These are phyloP conservation scores for Brachypodium distachyon DNA, from an alignment of 202 grass and related monocot species.

Conservation along the genomic window DNA sequence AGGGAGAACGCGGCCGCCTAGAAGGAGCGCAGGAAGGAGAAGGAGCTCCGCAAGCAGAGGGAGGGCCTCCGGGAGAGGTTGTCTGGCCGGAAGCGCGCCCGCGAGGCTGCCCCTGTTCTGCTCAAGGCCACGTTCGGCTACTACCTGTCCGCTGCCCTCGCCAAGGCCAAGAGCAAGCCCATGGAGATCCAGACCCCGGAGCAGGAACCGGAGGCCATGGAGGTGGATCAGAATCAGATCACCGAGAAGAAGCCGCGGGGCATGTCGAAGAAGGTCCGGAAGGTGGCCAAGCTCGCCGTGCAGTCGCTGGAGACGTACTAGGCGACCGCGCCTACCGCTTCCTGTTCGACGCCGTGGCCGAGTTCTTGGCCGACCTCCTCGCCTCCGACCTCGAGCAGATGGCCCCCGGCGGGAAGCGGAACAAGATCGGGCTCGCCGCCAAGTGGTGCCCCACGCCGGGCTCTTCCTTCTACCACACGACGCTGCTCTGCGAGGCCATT, in stretches of 20 bases:
- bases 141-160: not conserved
- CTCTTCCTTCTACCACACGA: not conserved
- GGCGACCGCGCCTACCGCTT: conserved; percentile 25
- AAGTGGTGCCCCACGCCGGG: not conserved
- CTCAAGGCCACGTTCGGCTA: not conserved
- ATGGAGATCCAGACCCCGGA: not conserved
- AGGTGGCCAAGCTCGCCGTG: not conserved
- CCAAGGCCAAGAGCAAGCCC: not conserved
- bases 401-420: too few relatives aligned
- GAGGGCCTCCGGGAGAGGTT: not conserved
- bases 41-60: not conserved
- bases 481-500: not conserved
- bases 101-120: not conserved
- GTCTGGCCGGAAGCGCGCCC: not conserved
- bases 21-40: not conserved
- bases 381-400: conserved; percentile 34
- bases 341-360: conserved; percentile 29
- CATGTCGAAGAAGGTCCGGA: not conserved
- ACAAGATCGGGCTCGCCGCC: too few relatives aligned
- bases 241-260: not conserved
- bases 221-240: not conserved
- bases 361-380: conserved; percentile 42
- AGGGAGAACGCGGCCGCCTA: not conserved
- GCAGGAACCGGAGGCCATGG: not conserved
- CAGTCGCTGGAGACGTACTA: conserved; percentile 7